Conservation (phyloP, 2,329 filamentous ascomycete genomes). For the Cytospora chrysosperma region DNA sequence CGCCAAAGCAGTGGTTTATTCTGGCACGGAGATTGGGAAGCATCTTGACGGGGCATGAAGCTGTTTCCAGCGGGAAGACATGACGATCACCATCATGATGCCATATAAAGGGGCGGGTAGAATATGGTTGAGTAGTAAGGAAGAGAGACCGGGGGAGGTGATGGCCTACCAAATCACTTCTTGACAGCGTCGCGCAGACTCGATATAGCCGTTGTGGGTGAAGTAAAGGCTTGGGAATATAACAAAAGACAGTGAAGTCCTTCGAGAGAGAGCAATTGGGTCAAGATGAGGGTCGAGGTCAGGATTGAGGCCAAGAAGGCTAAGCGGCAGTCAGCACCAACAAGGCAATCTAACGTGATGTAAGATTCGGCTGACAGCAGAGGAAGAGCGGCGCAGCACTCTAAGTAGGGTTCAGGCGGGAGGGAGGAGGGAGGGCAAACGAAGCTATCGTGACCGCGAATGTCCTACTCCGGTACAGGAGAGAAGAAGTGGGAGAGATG, state of each 20-base stretch:
- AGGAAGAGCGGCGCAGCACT: neutral
- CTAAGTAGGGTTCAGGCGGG: neutral
- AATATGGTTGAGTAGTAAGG: neutral
- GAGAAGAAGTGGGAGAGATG: neutral
- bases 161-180: neutral
- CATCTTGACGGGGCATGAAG: neutral
- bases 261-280: neutral
- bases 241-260: neutral
- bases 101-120: neutral
- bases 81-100: neutral
- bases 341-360: neutral
- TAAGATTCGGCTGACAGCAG: neutral
- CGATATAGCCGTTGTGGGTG: neutral
- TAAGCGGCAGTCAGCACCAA: neutral
- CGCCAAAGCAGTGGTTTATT: neutral
- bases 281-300: neutral
- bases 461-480: neutral
- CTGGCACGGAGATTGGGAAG: neutral
- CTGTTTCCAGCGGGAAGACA: neutral
- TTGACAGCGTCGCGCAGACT: neutral
- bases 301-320: neutral
- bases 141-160: neutral
- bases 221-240: neutral
- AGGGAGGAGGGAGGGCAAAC: neutral
- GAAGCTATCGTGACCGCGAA: neutral